Percentiles rank a stretch among this genome's conserved stretches.
phyloP scores from a whole-genome alignment of 2,329 filamentous ascomycete species.

The Neonectria sp. region DNA sequence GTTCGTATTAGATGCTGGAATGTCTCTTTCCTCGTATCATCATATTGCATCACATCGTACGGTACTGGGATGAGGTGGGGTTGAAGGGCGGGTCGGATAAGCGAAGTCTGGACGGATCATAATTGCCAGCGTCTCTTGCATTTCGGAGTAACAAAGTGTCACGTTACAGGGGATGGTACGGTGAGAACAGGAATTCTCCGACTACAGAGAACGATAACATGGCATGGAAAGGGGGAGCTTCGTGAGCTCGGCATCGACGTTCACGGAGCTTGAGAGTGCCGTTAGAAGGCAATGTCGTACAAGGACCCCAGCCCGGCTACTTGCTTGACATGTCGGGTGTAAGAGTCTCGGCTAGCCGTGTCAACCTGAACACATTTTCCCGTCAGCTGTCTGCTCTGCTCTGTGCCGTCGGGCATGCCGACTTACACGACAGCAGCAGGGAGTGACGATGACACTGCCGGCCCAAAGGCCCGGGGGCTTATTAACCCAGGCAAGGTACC shows the following conservation, averaged over 20 bases:
- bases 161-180: neutral
- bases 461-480: neutral
- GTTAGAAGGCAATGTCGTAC: neutral
- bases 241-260: neutral
- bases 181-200: constrained; percentile 1
- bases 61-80: neutral
- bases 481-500: neutral
- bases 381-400: constrained; percentile 5
- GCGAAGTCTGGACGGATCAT: constrained; percentile 4
- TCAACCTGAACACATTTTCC: neutral
- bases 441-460: neutral
- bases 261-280: neutral
- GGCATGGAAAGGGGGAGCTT: too few relatives aligned
- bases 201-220: neutral
- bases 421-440: constrained; percentile 10
- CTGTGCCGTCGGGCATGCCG: constrained; percentile 2
- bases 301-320: neutral
- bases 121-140: neutral
- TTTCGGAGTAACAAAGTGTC: neutral
- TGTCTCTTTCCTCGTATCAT: neutral
- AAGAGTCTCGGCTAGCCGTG: neutral
- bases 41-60: neutral
- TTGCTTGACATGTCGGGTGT: neutral
- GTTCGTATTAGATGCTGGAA: neutral
- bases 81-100: neutral